phyloP scores from a whole-genome alignment of 106 monocot species.

The Allium sativum region DNA sequence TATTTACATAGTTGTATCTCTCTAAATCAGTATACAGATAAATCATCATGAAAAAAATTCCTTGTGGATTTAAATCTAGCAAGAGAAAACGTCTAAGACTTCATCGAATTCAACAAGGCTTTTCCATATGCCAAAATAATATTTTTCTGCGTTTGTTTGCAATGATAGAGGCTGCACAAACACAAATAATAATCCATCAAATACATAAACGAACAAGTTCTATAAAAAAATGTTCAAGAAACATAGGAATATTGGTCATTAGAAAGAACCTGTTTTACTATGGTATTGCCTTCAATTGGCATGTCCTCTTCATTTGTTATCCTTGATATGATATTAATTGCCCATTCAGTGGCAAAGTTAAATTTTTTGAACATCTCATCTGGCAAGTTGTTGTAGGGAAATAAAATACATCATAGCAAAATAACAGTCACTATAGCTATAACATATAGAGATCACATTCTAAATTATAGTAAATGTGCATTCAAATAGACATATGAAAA shows the following conservation, averaged over 20 bases:
- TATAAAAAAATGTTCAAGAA: no score
- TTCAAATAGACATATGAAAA: no score
- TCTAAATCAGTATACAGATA: no score
- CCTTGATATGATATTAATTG: slow-evolving; percentile 85
- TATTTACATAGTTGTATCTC: no score
- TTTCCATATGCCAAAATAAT: slow-evolving; percentile 88
- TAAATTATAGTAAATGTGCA: no score
- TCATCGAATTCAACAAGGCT: slow-evolving; percentile 99
- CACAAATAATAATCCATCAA: slow-evolving; percentile 3
- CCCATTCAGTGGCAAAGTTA: slow-evolving; percentile 99
- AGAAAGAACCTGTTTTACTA: slow-evolving; percentile 77
- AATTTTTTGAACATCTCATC: slow-evolving; percentile 99
- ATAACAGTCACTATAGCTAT: no score
- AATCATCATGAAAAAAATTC: no score
- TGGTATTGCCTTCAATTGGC: slow-evolving; percentile 75
- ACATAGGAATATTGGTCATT: slow-evolving; percentile 3
- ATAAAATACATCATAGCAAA: no score
- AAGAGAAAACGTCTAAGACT: slow-evolving; percentile 80
- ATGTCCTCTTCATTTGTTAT: slow-evolving; percentile 92
- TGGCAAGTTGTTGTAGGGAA: slow-evolving; percentile 82
- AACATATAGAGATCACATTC: no score
- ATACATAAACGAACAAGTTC: no score
- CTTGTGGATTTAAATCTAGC: no score
- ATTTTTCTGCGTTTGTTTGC: slow-evolving; percentile 93
- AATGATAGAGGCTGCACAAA: slow-evolving; percentile 68